Percentiles rank a stretch among this genome's conserved stretches.
phyloP scores from a whole-genome alignment of 257 asterid genomes.

The Sherardia arvensis region DNA sequence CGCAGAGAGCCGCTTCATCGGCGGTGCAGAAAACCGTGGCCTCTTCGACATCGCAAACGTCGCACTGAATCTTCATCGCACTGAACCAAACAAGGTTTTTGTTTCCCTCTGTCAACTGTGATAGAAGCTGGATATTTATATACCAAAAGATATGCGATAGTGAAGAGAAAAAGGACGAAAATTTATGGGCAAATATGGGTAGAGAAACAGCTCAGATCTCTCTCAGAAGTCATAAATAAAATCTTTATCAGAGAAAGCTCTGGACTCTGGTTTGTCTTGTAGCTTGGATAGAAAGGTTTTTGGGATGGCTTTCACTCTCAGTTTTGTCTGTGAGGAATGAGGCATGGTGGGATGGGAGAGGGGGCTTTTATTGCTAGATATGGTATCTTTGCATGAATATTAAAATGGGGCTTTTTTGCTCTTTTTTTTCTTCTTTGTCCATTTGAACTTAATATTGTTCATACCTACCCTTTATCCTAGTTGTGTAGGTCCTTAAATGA shows the following conservation, averaged over 20 bases:
- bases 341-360: constrained; percentile 34
- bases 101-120: background rate
- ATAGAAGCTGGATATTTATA: background rate
- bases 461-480: background rate
- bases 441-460: background rate
- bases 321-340: constrained; percentile 12
- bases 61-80: constrained; percentile 72
- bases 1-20: constrained; percentile 83
- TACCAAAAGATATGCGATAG: constrained; percentile 14
- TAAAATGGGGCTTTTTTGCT: background rate
- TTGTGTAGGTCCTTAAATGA: background rate
- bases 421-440: background rate
- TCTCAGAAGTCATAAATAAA: constrained; percentile 19
- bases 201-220: constrained; percentile 30
- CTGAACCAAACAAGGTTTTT: no score
- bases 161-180: constrained; percentile 42
- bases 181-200: constrained; percentile 49
- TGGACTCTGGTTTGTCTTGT: constrained; percentile 20
- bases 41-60: constrained; percentile 65
- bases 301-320: constrained; percentile 19
- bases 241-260: constrained; percentile 26
- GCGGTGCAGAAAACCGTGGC: constrained; percentile 70
- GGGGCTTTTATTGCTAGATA: background rate
- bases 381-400: background rate
- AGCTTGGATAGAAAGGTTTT: constrained; percentile 10